Evolutionary conservation across 768 basidiomycete genomes (phyloP).

Genomic region (Roridomyces roridus): DNA sequence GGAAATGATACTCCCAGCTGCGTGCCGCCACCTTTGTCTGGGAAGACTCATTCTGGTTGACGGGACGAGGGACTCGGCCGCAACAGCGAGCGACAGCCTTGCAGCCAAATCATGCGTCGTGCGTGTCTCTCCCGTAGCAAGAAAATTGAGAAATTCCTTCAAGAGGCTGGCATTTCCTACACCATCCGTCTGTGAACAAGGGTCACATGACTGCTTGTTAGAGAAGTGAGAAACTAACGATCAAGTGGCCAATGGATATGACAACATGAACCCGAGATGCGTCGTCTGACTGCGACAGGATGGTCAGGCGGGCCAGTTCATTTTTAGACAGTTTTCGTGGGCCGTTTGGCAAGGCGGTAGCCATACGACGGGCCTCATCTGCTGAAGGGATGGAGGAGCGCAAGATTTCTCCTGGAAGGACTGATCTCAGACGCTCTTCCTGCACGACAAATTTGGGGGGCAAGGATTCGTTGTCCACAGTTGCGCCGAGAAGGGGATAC

Average conservation of each 20-base stretch:
- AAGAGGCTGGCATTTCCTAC: constrained; percentile 47
- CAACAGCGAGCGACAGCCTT: constrained; percentile 46
- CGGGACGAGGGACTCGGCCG: constrained; percentile 46
- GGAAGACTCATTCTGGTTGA: constrained; percentile 37
- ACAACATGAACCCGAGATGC: constrained; percentile 46
- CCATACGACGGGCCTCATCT: constrained; percentile 39
- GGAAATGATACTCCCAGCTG: constrained; percentile 45
- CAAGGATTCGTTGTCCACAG: constrained; percentile 32
- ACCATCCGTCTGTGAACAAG: too few relatives aligned
- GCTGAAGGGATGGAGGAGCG: constrained; percentile 38
- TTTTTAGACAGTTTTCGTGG: constrained; percentile 47
- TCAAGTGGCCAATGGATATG: constrained; percentile 51
- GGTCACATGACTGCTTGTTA: too few relatives aligned
- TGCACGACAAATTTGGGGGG: constrained; percentile 48
- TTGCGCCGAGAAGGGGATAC: constrained; percentile 56
- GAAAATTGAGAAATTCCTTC: constrained; percentile 51
- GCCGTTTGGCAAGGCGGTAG: constrained; percentile 37
- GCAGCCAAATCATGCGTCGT: constrained; percentile 37
- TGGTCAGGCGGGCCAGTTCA: constrained; percentile 46
- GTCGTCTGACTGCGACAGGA: constrained; percentile 47
- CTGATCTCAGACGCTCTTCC: constrained; percentile 39
- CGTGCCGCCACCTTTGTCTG: constrained; percentile 51
- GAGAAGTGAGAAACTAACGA: too few relatives aligned
- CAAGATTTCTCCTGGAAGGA: constrained; percentile 44
- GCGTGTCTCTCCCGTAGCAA: constrained; percentile 30